Base-by-base conservation (phyloP, 192 early-diverging fungal genomes). In the Physocladia obscura region DNA sequence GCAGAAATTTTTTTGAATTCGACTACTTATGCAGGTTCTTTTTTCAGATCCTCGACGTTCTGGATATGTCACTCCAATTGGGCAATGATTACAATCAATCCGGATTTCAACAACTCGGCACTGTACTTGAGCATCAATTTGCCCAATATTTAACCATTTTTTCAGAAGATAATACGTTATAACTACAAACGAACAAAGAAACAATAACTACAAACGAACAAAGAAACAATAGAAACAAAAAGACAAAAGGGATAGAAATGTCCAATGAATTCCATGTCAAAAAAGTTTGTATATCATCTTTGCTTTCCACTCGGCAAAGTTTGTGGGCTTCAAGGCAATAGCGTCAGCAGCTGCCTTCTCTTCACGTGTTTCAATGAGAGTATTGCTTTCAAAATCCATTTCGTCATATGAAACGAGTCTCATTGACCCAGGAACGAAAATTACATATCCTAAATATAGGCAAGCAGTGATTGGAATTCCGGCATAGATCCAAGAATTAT, bases 321-420 rank as follows among this genome's bases (percentile, higher is more conserved):
- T 60, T 30, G 29, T 60, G 19, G 57, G 57, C 57, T 60, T 60
- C 15, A 19, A 19, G 17, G 15, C 15, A 17, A 60, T 37, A 35
- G 17, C 17, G 11, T 60, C 57, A n/a, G n/a, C 21, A 19, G 31
- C 56, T 8, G 30, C 57, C 3, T 35, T 17, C 22, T 60, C 57
- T 5, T 60, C 57, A 0, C 17, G 30, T 26, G 40, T 62, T 56
- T 62, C 57, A 1, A 62, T 32, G 19, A 62, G 37, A 32, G 22
- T 44, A 24, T 31, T 40, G 4, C 57, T 62, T 56, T 62, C 58
- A 32, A 71, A 71, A 24, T 71, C 69, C 40, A 71, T 52, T 2
- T 71, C 58, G 13, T 29, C 26, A 26, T 48, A 52, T 13, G 58
- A 56, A 1, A 71, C 69, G 22, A 62, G 11, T 29, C 15, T 62